Evolutionary conservation across 2,329 filamentous ascomycete species (phyloP).

Genomic region (Sclerotiophoma versabilis): DNA sequence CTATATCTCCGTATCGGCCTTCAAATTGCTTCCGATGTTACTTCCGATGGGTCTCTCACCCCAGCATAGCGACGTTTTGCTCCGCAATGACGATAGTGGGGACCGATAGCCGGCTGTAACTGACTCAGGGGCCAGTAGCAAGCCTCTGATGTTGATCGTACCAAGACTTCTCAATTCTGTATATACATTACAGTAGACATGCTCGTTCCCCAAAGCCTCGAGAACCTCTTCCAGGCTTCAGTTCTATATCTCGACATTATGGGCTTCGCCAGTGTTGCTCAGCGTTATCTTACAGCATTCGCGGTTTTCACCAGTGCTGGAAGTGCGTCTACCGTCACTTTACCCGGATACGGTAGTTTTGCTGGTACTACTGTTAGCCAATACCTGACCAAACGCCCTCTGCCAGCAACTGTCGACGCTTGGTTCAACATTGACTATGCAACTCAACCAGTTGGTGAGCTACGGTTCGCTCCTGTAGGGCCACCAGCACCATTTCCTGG

Average conservation of each 20-base stretch:
- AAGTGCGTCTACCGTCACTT: constrained; percentile 22
- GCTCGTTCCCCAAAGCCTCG: neutral
- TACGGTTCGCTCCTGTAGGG: constrained; percentile 50
- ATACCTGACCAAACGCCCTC: constrained; percentile 46
- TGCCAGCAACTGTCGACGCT: constrained; percentile 51
- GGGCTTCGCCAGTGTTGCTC: constrained; percentile 6
- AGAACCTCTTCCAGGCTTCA: neutral
- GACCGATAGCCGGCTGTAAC: constrained; percentile 15
- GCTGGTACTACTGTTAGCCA: constrained; percentile 45
- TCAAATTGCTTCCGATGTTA: constrained; percentile 13
- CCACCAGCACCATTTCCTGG: constrained; percentile 51
- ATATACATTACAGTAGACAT: constrained; percentile 3
- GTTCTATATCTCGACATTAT: constrained; percentile 1
- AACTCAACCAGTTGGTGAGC: constrained; percentile 45
- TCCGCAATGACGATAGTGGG: constrained; percentile 19
- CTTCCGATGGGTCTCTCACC: constrained; percentile 9
- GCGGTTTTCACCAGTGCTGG: constrained; percentile 2
- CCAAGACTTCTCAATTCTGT: constrained; percentile 1
- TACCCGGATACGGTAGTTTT: constrained; percentile 51
- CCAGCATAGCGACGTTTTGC: constrained; percentile 5
- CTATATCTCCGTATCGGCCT: neutral
- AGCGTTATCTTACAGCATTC: constrained; percentile 12
- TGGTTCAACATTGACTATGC: constrained; percentile 59
- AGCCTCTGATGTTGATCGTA: constrained; percentile 1
- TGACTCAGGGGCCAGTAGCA: neutral